Evolutionary conservation across 495 filamentous ascomycete species (phyloP).

Genomic region (Tricharina praecox): DNA sequence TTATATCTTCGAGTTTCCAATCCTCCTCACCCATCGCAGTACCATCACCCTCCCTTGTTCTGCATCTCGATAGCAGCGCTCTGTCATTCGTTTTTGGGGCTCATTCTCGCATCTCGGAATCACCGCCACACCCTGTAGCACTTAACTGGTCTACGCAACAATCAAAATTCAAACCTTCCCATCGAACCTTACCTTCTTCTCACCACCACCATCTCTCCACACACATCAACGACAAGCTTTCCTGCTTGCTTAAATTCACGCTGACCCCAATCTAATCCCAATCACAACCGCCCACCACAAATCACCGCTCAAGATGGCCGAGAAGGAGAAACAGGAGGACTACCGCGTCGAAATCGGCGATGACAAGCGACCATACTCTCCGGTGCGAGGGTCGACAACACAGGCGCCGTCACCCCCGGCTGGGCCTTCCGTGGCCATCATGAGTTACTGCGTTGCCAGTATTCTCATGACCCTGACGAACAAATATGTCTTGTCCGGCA

Average conservation of each 20-base stretch:
- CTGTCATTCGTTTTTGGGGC: slow-evolving; percentile 3
- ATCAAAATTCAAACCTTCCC: too few relatives aligned
- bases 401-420: slow-evolving; percentile 36
- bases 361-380: slow-evolving; percentile 37
- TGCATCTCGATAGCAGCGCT: slow-evolving; percentile 1
- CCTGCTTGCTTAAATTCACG: neutral
- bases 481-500: slow-evolving; percentile 89
- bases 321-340: slow-evolving; percentile 78
- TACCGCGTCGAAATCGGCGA: slow-evolving; percentile 55
- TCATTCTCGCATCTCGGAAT: too few relatives aligned
- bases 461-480: slow-evolving; percentile 99
- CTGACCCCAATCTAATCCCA: neutral
- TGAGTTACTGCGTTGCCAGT: slow-evolving; percentile 83
- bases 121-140: too few relatives aligned
- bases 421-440: slow-evolving; percentile 60
- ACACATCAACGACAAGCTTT: too few relatives aligned
- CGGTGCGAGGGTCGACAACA: slow-evolving; percentile 26
- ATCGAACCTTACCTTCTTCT: too few relatives aligned
- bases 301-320: slow-evolving; percentile 42
- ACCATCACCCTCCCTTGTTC: neutral
- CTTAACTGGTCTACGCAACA: too few relatives aligned
- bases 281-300: neutral
- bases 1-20: neutral
- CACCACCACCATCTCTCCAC: too few relatives aligned
- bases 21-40: neutral